Evolutionary conservation across 2,329 filamentous ascomycete species (phyloP).

Genomic region (Aspergillus persii): DNA sequence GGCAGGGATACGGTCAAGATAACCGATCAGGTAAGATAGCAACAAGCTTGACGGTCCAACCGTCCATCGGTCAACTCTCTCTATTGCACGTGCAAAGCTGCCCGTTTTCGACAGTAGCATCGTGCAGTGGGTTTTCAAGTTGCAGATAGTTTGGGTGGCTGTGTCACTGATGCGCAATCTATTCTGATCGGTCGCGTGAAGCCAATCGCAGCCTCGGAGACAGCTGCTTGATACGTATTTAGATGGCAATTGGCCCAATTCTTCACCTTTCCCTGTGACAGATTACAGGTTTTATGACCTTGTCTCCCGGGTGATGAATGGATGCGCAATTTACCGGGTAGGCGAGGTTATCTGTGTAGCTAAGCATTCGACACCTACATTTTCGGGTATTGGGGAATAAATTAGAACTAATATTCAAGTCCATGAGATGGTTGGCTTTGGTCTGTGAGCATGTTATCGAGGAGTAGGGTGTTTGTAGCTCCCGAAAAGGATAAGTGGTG

Average conservation of each 20-base stretch:
- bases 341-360: conserved; percentile 1
- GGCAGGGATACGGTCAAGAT: conserved; percentile 1
- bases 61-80: neutral
- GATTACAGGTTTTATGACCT: neutral
- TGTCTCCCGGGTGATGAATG: neutral
- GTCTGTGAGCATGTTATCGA: conserved; percentile 1
- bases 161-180: neutral
- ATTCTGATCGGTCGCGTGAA: neutral
- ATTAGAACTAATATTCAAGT: conserved; percentile 6
- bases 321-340: neutral
- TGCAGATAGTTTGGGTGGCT: conserved; percentile 4
- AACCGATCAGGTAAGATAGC: neutral
- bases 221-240: neutral
- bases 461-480: neutral
- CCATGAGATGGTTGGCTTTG: neutral
- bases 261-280: neutral
- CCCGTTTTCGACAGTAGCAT: neutral
- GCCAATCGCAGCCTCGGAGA: neutral
- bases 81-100: neutral
- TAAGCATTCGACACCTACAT: conserved; percentile 2
- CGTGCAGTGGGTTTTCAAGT: neutral
- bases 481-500: neutral
- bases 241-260: conserved; percentile 1
- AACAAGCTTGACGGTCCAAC: too few species aligned
- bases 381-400: neutral